These are phyloP conservation scores for Euphorbia peplus DNA, from an alignment of 345 rosid genomes.

Conservation along the genomic window DNA sequence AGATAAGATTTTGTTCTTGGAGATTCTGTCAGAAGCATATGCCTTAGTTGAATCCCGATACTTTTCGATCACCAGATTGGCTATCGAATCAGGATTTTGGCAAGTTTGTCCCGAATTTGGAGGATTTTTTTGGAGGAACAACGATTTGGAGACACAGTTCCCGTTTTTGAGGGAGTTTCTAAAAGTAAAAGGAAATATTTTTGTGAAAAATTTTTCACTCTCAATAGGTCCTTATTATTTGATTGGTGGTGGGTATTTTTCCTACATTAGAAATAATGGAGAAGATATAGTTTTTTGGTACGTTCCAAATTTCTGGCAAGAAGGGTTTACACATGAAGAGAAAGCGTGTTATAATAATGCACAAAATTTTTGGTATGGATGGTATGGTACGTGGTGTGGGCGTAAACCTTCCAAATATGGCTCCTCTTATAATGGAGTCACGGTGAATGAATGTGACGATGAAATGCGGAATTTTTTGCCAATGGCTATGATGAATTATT, in stretches of 20 bases:
- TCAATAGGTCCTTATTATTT: conserved; percentile 4
- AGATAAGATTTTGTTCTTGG: neutral
- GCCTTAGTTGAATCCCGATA: neutral
- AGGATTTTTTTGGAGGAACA: neutral
- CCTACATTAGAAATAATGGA: neutral
- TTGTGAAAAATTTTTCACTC: neutral
- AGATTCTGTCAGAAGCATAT: neutral
- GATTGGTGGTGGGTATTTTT: conserved; percentile 1
- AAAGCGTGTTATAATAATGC: neutral
- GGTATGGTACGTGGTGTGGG: neutral
- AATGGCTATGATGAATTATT: neutral
- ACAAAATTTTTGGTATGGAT: neutral
- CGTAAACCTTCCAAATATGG: neutral
- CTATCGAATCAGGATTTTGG: conserved; percentile 6
- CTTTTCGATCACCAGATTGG: neutral
- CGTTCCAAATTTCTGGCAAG: neutral
- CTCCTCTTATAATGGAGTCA: neutral
- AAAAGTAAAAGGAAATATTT: neutral
- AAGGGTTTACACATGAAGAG: neutral
- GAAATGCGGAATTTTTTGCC: neutral
- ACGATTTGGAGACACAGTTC: neutral
- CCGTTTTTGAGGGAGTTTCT: neutral
- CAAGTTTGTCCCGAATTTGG: neutral
- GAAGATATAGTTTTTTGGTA: neutral
- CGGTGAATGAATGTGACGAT: neutral